Evolutionary conservation across 371 early-diverging fungal species (phyloP), one percentile per base, ranked within the genome.

Genomic region (Mucor mucedo): DNA sequence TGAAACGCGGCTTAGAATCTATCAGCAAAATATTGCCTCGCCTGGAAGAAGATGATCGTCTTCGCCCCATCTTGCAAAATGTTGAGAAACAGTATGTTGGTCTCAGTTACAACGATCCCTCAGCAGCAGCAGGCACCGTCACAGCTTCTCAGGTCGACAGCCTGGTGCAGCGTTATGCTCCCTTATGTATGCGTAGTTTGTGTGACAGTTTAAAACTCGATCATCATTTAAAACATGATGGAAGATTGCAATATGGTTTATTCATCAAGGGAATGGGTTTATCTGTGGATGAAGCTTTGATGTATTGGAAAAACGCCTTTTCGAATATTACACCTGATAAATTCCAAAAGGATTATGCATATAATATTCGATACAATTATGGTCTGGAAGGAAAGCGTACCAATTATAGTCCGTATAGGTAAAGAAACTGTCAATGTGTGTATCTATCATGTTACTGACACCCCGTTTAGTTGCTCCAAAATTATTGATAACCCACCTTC

Each of bases 331-430:
- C 91, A n/a, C 95, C 92, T 52, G 95, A 95, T 57, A 87, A 92
- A 65, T 99, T 99, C 75, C 84, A 93, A 62, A 99, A 87, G 69
- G 87, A 84, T 13, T 98, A 99, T 66, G 87, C 96, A 21, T 99
- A 99, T 81, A 94, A 94, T 68, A 90, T 99, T 60, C 86, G 99
- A 39, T 98, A 98, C 83, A 95, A 92, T 72, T 99, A 99, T 78
- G 99, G 99, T 55, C 70, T 92, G 69, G 99, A 99, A 76, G 99
- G 99, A 30, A 93, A 91, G 55, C 91, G 98, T 14, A 87, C 87
- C 10, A 89, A 97, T 71, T 99, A 98, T 77, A 79, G 85, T 9
- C 93, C 98, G 2, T 98, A 90, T 77, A 89, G 87, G 84, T 89
- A 84, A 32, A 52, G 55, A 28, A 42, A 9, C 33, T n/a, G 21